A percentile compares a stretch with the other conserved stretches of the same genome.
Conservation (phyloP, 805 yeast species). For the Scheffersomyces stipitis region DNA sequence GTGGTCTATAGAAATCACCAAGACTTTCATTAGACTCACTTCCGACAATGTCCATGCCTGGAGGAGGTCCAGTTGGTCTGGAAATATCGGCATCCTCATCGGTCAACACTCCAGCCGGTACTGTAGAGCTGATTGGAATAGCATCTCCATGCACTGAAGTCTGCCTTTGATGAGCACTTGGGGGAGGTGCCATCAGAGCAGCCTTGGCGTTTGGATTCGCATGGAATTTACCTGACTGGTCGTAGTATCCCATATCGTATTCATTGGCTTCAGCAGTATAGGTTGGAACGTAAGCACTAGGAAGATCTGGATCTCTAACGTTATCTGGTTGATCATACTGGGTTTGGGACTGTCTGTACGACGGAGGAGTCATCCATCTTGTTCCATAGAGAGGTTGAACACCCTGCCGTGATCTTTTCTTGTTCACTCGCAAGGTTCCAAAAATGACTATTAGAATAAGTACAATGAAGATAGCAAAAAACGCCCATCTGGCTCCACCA, state of each 20-base stretch:
- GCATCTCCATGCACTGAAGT: slow-evolving; percentile 12
- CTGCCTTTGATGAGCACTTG: slow-evolving; percentile 21
- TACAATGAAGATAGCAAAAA: slow-evolving; percentile 60
- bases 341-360: slow-evolving; percentile 64
- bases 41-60: not conserved
- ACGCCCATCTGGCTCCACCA: slow-evolving; percentile 59
- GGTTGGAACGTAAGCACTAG: slow-evolving; percentile 57
- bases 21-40: not conserved
- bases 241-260: slow-evolving; percentile 78
- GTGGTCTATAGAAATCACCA: not conserved
- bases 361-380: slow-evolving; percentile 86
- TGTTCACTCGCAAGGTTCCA: slow-evolving; percentile 56
- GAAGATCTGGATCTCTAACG: slow-evolving; percentile 41
- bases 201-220: slow-evolving; percentile 31
- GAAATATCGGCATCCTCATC: slow-evolving; percentile 4
- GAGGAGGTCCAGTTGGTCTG: not conserved
- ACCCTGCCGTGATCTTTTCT: slow-evolving; percentile 48
- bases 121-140: slow-evolving; percentile 12
- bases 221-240: slow-evolving; percentile 51
- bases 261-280: slow-evolving; percentile 68
- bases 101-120: slow-evolving; percentile 4
- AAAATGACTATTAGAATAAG: slow-evolving; percentile 46
- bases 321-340: slow-evolving; percentile 47
- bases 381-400: slow-evolving; percentile 70
- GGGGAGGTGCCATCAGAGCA: slow-evolving; percentile 14